phyloP scores from a whole-genome alignment of 345 rosid species.

The Aegle marmelos region DNA sequence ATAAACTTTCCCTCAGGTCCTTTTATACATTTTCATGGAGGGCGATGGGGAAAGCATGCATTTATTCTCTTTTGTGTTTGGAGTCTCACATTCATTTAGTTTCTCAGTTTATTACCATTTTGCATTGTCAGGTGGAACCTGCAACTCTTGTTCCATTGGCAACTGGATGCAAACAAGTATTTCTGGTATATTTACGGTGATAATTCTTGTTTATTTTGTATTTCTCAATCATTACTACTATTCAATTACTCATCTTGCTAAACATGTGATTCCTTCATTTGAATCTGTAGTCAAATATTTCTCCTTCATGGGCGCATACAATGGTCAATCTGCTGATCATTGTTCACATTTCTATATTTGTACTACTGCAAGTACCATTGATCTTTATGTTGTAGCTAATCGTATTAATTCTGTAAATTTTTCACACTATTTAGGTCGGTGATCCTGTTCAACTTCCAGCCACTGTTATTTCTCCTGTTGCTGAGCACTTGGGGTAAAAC shows the following conservation, averaged over 20 bases:
- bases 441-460: constrained; percentile 98
- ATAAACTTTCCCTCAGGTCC: not conserved
- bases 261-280: not conserved
- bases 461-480: constrained; percentile 85
- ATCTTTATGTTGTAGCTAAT: not conserved
- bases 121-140: constrained; percentile 73
- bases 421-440: constrained; percentile 56
- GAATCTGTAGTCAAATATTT: not conserved
- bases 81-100: not conserved
- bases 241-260: not conserved
- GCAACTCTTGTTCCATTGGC: constrained; percentile 94
- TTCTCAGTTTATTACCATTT: not conserved
- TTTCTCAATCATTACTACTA: not conserved
- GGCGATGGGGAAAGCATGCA: not conserved
- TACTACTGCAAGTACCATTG: constrained; percentile 4
- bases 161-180: constrained; percentile 96
- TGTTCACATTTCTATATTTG: not conserved
- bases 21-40: not conserved
- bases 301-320: not conserved
- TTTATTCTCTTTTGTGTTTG: not conserved
- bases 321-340: not conserved
- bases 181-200: constrained; percentile 55
- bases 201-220: not conserved
- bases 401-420: constrained; percentile 6
- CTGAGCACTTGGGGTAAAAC: constrained; percentile 70